Conservation (phyloP, 768 basidiomycete genomes). For the Epithele typhae region DNA sequence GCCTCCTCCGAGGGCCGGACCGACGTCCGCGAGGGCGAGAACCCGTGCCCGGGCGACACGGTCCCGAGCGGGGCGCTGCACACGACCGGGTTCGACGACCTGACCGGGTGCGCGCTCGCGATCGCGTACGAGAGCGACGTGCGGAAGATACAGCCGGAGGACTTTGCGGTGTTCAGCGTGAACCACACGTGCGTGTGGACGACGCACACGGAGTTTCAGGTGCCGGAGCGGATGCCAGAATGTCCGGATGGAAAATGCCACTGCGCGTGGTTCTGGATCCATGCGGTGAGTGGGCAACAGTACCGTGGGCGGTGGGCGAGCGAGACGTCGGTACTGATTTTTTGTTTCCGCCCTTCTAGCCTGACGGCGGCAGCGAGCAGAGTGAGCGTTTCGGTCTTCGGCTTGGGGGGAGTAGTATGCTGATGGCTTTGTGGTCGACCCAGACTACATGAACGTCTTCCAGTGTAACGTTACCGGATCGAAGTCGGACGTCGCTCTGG, state of each 20-base stretch:
- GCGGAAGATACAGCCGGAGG: constrained; percentile 51
- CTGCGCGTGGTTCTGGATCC: constrained; percentile 76
- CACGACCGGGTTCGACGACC: constrained; percentile 49
- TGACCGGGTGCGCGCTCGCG: constrained; percentile 62
- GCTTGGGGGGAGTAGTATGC: no score
- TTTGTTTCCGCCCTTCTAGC: constrained; percentile 16
- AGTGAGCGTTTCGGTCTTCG: constrained; percentile 33
- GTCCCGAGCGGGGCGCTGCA: constrained; percentile 43
- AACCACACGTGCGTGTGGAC: constrained; percentile 76
- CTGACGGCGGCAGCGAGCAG: constrained; percentile 58
- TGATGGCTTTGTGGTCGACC: no score
- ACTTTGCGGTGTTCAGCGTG: constrained; percentile 72
- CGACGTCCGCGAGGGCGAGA: constrained; percentile 47
- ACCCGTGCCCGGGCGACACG: constrained; percentile 44
- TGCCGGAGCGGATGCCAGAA: constrained; percentile 63
- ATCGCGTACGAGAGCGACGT: constrained; percentile 72
- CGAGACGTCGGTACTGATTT: no score
- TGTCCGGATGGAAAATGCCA: constrained; percentile 61
- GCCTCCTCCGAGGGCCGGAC: constrained; percentile 46
- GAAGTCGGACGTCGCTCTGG: constrained; percentile 46
- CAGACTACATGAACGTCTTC: constrained; percentile 76
- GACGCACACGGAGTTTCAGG: constrained; percentile 62
- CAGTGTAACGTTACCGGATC: constrained; percentile 55
- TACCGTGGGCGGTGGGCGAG: no score
- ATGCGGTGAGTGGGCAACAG: constrained; percentile 42